phyloP scores from a whole-genome alignment of 345 rosid species.

The Sonneratia alba region DNA sequence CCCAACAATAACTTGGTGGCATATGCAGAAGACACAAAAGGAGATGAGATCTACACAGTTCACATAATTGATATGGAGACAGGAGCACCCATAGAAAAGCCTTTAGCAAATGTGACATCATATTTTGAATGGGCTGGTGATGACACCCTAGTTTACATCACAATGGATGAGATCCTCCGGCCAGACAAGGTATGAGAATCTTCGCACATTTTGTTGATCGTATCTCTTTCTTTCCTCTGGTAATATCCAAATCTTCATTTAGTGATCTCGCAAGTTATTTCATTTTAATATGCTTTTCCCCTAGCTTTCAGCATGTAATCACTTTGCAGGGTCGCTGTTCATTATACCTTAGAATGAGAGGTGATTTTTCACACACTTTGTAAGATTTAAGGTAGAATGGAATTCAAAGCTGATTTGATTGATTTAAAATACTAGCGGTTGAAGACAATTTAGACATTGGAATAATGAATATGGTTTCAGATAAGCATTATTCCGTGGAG shows the following conservation, averaged over 20 bases:
- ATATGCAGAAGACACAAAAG: constrained; percentile 81
- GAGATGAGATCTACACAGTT: constrained; percentile 65
- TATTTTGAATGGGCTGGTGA: constrained; percentile 73
- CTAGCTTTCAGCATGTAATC: neutral
- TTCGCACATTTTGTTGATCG: neutral
- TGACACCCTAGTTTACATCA: constrained; percentile 59
- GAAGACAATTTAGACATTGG: neutral
- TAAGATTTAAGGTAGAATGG: neutral
- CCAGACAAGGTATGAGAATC: constrained; percentile 61
- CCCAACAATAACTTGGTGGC: constrained; percentile 72
- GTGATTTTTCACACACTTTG: neutral
- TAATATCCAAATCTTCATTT: neutral
- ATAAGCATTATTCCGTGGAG: neutral
- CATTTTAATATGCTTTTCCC: neutral
- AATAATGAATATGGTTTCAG: neutral
- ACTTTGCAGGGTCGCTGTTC: neutral
- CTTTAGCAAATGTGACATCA: constrained; percentile 45
- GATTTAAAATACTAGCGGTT: neutral
- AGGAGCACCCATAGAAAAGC: constrained; percentile 34
- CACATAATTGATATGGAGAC: constrained; percentile 60
- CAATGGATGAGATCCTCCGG: constrained; percentile 82
- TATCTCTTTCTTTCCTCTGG: neutral
- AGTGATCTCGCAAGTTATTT: neutral
- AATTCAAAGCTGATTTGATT: neutral
- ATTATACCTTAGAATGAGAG: neutral